A percentile compares a stretch with the other conserved stretches of the same genome.
phyloP scores from a whole-genome alignment of 2,329 filamentous ascomycete genomes.

The Xylaria sp. region DNA sequence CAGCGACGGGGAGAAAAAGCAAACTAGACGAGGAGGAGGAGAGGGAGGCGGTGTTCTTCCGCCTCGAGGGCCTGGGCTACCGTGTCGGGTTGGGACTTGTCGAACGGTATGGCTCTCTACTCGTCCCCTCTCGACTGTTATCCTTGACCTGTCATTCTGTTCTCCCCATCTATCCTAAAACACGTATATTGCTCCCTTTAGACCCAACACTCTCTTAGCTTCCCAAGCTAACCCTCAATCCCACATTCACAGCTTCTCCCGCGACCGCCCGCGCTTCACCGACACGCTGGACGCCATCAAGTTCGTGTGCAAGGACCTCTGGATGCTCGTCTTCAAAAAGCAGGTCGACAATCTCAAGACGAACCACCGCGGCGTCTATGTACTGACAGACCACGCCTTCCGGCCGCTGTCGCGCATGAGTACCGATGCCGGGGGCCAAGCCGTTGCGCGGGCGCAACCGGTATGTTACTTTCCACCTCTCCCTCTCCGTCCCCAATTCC shows the following conservation, averaged over 20 bases:
- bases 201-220: not conserved
- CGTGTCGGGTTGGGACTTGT: conserved; percentile 91
- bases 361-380: conserved; percentile 96
- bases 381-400: conserved; percentile 92
- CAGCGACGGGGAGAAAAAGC: conserved; percentile 39
- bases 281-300: conserved; percentile 97
- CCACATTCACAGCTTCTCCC: conserved; percentile 70
- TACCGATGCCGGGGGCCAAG: conserved; percentile 78
- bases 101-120: conserved; percentile 72
- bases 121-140: not conserved
- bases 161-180: not conserved
- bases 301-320: conserved; percentile 98
- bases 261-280: conserved; percentile 85
- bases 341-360: conserved; percentile 99
- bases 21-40: conserved; percentile 80
- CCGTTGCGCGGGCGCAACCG: conserved; percentile 78
- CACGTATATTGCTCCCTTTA: not conserved
- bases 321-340: conserved; percentile 93
- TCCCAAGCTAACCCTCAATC: not conserved
- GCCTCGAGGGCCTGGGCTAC: conserved; percentile 87
- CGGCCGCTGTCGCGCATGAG: conserved; percentile 91
- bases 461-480: conserved; percentile 60
- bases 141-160: not conserved
- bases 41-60: conserved; percentile 83
- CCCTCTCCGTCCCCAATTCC: conserved; percentile 24